Evolutionary conservation across 2,329 filamentous ascomycete species (phyloP), one percentile per base, ranked within the genome.

Genomic region (Neonectria punicea): DNA sequence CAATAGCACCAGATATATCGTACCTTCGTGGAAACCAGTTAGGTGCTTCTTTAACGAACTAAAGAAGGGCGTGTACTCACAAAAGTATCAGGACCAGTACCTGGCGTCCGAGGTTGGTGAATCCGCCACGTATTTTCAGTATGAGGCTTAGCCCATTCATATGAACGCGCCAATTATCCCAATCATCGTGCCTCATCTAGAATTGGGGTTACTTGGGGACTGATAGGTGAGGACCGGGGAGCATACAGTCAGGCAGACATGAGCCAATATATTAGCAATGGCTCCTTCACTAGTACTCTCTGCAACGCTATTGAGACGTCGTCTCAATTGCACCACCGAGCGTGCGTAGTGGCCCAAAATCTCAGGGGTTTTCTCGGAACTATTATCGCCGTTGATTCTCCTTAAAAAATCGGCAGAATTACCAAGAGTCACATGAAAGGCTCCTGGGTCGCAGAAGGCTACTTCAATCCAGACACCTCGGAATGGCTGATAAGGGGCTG

Each of bases 171-270:
- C 44, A 57, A 6, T 25, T 32, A 7, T 49, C 30, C 54, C 54
- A 57, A 47, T 57, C 54, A 25, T 8, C 5, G 36, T 16, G 20
- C 39, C 54, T 30, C 22, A 57, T 57, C 54, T 57, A 28, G 36
- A 36, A 2, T 22, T 5, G 9, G n/a, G n/a, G 50, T 49, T 57
- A 49, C 13, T 9, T n/a, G 13, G 4, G 9, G 8, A 5, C 34
- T 36, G 4, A 14, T 39, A n/a, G 36, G 36, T 25, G 30, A 5
- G 34, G 9, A 1, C 22, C 9, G 22, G 28, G 13, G 25, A 8
- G 11, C 43, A 20, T 57, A 57, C 54, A 14, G 11, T 39, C 5
- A 57, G 43, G 5, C 54, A 57, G 32, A 57, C 18, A 18, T 57
- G 54, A 28, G 43, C 54, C 14, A 57, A 36, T 5, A 57, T 39